phyloP scores from a whole-genome alignment of 2,329 filamentous ascomycete genomes.

The Onygenales sp. region DNA sequence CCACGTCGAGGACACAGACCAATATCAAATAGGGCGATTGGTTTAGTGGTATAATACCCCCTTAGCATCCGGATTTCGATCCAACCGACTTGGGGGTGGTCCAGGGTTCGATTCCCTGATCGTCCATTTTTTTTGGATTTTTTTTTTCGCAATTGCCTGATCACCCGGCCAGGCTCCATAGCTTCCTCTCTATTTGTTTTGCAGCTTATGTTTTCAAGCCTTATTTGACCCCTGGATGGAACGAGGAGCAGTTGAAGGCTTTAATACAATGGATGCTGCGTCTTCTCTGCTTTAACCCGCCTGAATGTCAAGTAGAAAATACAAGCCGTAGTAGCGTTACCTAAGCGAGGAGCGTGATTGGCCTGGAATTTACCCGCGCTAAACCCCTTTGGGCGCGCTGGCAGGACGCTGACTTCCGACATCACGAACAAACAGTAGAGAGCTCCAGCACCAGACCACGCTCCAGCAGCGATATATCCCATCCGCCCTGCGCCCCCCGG shows the following conservation, averaged over 20 bases:
- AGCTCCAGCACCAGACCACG: conserved; percentile 14
- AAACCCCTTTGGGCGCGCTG: background rate
- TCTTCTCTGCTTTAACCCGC: too few relatives aligned
- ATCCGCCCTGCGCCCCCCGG: background rate
- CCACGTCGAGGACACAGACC: too few relatives aligned
- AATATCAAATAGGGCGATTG: background rate
- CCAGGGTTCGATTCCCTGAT: conserved; percentile 1
- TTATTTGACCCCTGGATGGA: too few relatives aligned
- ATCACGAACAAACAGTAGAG: conserved; percentile 15
- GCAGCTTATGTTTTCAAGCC: too few relatives aligned
- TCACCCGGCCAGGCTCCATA: too few relatives aligned
- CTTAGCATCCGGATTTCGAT: background rate
- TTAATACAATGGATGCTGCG: too few relatives aligned
- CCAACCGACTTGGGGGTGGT: background rate
- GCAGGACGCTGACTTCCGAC: background rate
- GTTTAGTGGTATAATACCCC: conserved; percentile 3
- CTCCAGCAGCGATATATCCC: background rate
- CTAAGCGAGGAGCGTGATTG: too few relatives aligned
- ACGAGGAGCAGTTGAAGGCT: too few relatives aligned
- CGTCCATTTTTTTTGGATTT: background rate
- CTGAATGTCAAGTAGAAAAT: too few relatives aligned
- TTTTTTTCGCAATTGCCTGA: background rate
- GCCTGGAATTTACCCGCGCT: background rate
- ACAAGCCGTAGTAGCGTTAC: too few relatives aligned
- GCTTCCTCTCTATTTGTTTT: too few relatives aligned